These are phyloP conservation scores for Diaporthe velutina DNA, from an alignment of 2,329 filamentous ascomycete species.

Conservation along the genomic window DNA sequence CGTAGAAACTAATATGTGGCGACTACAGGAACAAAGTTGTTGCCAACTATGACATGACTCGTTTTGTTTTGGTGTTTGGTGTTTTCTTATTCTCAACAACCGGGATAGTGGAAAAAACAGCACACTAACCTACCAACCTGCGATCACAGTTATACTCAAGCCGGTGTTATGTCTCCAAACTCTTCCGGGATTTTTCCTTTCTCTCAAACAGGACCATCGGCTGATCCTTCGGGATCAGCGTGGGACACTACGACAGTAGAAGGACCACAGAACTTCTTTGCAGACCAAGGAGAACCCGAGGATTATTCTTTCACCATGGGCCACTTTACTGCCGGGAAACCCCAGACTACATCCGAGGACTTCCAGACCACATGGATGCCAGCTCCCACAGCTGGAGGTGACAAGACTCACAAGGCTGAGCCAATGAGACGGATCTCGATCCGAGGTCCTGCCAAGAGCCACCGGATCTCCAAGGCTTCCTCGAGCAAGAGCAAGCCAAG, in stretches of 20 bases:
- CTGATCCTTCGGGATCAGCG: slow-evolving; percentile 65
- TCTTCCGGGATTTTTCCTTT: slow-evolving; percentile 68
- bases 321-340: slow-evolving; percentile 67
- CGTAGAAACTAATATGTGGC: slow-evolving; percentile 51
- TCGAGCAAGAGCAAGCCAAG: slow-evolving; percentile 57
- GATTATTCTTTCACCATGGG: slow-evolving; percentile 66
- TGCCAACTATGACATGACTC: slow-evolving; percentile 51
- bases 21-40: slow-evolving; percentile 70
- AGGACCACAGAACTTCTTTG: slow-evolving; percentile 71
- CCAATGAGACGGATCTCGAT: slow-evolving; percentile 61
- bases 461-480: slow-evolving; percentile 57
- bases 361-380: slow-evolving; percentile 60
- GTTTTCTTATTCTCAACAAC: slow-evolving; percentile 42
- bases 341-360: slow-evolving; percentile 60
- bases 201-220: slow-evolving; percentile 70
- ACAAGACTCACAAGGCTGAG: slow-evolving; percentile 54
- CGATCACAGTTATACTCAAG: slow-evolving; percentile 69
- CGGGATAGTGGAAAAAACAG: slow-evolving; percentile 61
- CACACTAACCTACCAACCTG: slow-evolving; percentile 68
- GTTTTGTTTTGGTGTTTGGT: slow-evolving; percentile 48
- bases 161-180: slow-evolving; percentile 64
- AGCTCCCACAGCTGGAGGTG: slow-evolving; percentile 52
- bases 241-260: slow-evolving; percentile 68
- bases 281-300: slow-evolving; percentile 67
- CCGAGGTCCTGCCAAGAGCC: slow-evolving; percentile 59